A percentile compares a stretch with the other conserved stretches of the same genome.
Conservation (phyloP, 2,329 filamentous ascomycete genomes). For the Cladosporium sp. region DNA sequence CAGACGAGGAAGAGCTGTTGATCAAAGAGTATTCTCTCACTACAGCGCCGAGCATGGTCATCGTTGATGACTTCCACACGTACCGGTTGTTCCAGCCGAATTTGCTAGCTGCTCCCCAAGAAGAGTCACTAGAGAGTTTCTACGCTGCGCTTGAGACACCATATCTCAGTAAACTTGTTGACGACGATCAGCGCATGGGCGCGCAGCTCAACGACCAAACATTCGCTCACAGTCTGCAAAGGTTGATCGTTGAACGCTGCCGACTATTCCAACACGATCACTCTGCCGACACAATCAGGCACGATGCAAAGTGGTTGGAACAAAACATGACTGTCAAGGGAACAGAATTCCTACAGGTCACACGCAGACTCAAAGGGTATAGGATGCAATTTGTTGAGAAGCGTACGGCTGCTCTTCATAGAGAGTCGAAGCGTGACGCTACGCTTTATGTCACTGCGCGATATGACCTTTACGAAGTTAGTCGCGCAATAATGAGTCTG, state of each 20-base stretch:
- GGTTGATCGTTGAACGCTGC: constrained; percentile 79
- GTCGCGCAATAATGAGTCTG: constrained; percentile 76
- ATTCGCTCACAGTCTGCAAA: constrained; percentile 65
- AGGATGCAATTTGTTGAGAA: constrained; percentile 68
- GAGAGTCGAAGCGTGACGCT: constrained; percentile 51
- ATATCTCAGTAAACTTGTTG: constrained; percentile 70
- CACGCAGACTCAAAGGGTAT: constrained; percentile 69
- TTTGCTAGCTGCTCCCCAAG: constrained; percentile 82
- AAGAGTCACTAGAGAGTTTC: constrained; percentile 79
- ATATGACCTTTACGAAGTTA: constrained; percentile 87
- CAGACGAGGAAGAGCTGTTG: constrained; percentile 44
- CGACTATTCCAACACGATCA: constrained; percentile 88
- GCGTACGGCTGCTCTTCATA: constrained; percentile 66
- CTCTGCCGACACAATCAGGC: constrained; percentile 70
- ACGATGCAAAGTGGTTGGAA: constrained; percentile 87
- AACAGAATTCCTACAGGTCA: constrained; percentile 73
- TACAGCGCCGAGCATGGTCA: constrained; percentile 65
- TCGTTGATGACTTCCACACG: constrained; percentile 83
- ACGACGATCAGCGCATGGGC: constrained; percentile 73
- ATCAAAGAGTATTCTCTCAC: constrained; percentile 78
- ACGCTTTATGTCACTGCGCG: constrained; percentile 73
- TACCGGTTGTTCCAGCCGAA: constrained; percentile 83
- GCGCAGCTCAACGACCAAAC: constrained; percentile 62
- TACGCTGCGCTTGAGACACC: constrained; percentile 77
- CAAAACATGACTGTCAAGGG: constrained; percentile 74